These are phyloP conservation scores for Cladosporium sphaerospermum DNA, from an alignment of 2,329 filamentous ascomycete genomes.

Conservation along the genomic window DNA sequence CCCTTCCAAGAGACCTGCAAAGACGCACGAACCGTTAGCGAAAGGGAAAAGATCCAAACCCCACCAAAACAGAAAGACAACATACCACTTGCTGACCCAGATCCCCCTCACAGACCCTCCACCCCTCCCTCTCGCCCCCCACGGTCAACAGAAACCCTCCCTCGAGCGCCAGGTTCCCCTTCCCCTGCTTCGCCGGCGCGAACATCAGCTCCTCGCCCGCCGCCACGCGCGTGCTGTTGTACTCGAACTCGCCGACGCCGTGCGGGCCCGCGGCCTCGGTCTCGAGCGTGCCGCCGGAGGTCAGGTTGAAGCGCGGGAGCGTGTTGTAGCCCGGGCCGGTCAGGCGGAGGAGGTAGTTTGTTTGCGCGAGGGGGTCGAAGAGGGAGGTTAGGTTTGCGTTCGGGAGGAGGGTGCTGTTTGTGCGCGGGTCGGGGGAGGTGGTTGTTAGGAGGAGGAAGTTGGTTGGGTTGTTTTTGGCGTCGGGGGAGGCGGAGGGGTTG, in stretches of 20 bases:
- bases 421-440: slow-evolving; percentile 20
- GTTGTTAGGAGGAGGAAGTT: slow-evolving; percentile 39
- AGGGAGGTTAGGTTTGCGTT: slow-evolving; percentile 34
- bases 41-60: background rate
- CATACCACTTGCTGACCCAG: slow-evolving; percentile 30
- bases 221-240: slow-evolving; percentile 29
- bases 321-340: slow-evolving; percentile 34
- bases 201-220: slow-evolving; percentile 30
- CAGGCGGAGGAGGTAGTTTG: slow-evolving; percentile 33
- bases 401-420: slow-evolving; percentile 29
- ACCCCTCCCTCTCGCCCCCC: slow-evolving; percentile 31
- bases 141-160: slow-evolving; percentile 35
- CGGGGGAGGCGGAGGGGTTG: too few species aligned
- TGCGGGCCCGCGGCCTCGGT: slow-evolving; percentile 27
- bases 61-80: slow-evolving; percentile 1
- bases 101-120: slow-evolving; percentile 34
- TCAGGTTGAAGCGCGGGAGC: slow-evolving; percentile 35
- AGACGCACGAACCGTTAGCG: background rate
- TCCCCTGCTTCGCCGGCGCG: slow-evolving; percentile 20
- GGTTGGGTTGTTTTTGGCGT: slow-evolving; percentile 11
- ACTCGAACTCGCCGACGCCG: slow-evolving; percentile 23
- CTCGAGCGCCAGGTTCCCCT: slow-evolving; percentile 31
- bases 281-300: slow-evolving; percentile 27
- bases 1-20: slow-evolving; percentile 35
- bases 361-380: slow-evolving; percentile 31